phyloP scores from a whole-genome alignment of 805 yeast species.

The Cyberlindnera sargentensis region DNA sequence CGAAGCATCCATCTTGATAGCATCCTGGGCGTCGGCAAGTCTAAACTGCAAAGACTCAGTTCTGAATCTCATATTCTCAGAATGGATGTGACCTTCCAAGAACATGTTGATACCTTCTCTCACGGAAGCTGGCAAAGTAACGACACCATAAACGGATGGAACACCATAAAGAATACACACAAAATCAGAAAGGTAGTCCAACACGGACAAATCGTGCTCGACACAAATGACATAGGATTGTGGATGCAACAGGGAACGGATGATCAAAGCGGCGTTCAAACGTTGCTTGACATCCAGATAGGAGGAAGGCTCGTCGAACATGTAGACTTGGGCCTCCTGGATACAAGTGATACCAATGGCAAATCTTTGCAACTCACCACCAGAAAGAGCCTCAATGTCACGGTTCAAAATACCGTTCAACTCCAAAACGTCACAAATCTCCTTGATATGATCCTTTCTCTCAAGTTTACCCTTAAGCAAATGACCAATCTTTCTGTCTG shows the following conservation, averaged over 20 bases:
- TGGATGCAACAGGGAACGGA: conserved; percentile 74
- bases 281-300: conserved; percentile 98
- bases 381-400: conserved; percentile 85
- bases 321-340: conserved; percentile 90
- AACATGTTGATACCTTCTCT: conserved; percentile 99
- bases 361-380: conserved; percentile 98
- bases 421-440: conserved; percentile 65
- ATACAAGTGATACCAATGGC: conserved; percentile 97
- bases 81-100: conserved; percentile 95
- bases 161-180: conserved; percentile 97
- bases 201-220: conserved; percentile 96
- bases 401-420: conserved; percentile 70
- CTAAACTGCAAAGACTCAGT: conserved; percentile 92
- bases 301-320: conserved; percentile 99
- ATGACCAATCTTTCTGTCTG: conserved; percentile 79
- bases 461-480: conserved; percentile 72
- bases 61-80: conserved; percentile 96
- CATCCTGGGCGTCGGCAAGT: conserved; percentile 83
- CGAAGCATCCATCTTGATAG: conserved; percentile 66
- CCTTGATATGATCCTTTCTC: conserved; percentile 56
- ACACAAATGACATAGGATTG: conserved; percentile 89
- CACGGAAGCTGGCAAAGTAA: conserved; percentile 90
- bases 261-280: conserved; percentile 92
- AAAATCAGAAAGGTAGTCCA: conserved; percentile 94
- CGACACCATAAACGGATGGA: conserved; percentile 98